Conservation (phyloP, 208 protist species). For the Leishmania tropica region DNA sequence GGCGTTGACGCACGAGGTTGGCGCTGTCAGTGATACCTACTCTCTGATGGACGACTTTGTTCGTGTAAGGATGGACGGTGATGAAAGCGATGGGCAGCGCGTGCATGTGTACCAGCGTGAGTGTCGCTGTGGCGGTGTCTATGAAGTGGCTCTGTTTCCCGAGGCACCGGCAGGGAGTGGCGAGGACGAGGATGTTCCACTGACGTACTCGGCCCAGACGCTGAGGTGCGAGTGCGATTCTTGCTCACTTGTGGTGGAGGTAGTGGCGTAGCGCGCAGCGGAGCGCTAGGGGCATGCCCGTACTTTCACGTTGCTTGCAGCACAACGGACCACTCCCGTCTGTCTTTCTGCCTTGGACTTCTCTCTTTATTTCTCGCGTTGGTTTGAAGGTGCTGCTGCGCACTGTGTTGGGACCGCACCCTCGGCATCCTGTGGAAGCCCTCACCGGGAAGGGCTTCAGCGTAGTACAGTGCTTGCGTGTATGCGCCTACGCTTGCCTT, state of each 20-base stretch:
- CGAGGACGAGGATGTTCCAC: neutral
- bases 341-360: neutral
- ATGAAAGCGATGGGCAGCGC: conserved; percentile 8
- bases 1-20: conserved; percentile 40
- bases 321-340: neutral
- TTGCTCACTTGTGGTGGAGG: conserved; percentile 79
- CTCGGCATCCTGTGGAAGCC: neutral
- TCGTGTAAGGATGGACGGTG: conserved; percentile 15
- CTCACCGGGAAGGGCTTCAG: neutral
- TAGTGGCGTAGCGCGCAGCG: conserved; percentile 23
- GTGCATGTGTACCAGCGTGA: conserved; percentile 63
- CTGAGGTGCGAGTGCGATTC: conserved; percentile 71
- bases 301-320: neutral
- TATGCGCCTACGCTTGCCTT: neutral
- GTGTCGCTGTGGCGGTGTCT: conserved; percentile 80
- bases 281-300: neutral
- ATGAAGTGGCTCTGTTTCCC: conserved; percentile 56
- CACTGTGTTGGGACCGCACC: neutral
- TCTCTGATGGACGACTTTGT: conserved; percentile 60
- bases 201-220: neutral
- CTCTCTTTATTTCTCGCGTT: neutral
- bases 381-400: neutral
- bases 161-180: neutral
- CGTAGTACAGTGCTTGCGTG: neutral
- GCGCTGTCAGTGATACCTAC: conserved; percentile 65